Conservation (phyloP, 1,284 basidiomycete genomes). For the Somion occarium region DNA sequence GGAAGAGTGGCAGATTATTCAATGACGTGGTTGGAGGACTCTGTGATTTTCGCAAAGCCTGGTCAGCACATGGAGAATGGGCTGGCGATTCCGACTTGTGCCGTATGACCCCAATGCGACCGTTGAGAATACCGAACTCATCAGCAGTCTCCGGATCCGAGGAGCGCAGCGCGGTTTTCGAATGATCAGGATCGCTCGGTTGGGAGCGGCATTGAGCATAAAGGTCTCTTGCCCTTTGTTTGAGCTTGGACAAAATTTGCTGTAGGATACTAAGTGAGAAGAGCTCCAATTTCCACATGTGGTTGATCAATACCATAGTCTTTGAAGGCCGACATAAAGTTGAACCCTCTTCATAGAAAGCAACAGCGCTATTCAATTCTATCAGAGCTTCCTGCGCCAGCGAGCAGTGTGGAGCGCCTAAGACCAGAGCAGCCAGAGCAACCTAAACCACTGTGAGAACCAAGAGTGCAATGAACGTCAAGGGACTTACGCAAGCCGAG, state of each 20-base stretch:
- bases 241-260: conserved; percentile 9
- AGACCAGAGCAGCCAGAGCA: conserved; percentile 41
- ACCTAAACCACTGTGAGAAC: conserved; percentile 36
- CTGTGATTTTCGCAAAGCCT: not conserved
- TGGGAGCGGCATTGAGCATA: conserved; percentile 6
- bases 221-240: conserved; percentile 7
- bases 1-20: not conserved
- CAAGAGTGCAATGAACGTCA: not conserved
- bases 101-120: conserved; percentile 6
- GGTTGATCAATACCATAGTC: conserved; percentile 31
- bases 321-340: conserved; percentile 32
- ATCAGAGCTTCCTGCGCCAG: conserved; percentile 35
- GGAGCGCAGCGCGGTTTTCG: not conserved
- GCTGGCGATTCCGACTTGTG: conserved; percentile 1
- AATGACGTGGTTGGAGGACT: not conserved
- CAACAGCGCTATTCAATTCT: conserved; percentile 33
- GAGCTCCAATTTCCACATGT: too few relatives aligned
- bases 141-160: not conserved
- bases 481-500: conserved; percentile 38
- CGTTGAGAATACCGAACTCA: conserved; percentile 9
- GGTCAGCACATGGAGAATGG: not conserved
- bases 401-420: conserved; percentile 40
- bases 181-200: not conserved
- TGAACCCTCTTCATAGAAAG: conserved; percentile 41
- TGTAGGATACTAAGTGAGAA: not conserved